Evolutionary conservation across 2,329 filamentous ascomycete species (phyloP), one percentile per base, ranked within the genome.

Genomic region (Hymenoscyphus fructigenus): DNA sequence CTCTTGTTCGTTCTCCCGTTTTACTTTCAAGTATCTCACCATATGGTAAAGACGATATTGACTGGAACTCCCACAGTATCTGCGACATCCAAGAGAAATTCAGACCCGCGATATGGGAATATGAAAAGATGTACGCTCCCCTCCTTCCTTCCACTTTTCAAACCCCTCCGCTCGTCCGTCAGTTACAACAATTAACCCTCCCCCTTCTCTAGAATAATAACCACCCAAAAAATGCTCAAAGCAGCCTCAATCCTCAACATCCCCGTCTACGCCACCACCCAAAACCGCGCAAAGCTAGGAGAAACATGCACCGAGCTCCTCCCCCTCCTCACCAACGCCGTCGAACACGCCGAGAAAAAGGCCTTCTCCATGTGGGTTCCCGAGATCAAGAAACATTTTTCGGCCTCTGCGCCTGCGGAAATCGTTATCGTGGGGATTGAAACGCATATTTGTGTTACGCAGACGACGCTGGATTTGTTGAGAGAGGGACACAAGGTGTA

Each of bases 21-120:
- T 17, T 44, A 5, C 5, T 28, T 32, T 15, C 20, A 32, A 2
- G 14, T 17, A 57, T n/a, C 12, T 7, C 3, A 7, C n/a, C 1
- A 32, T 17, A 7, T 32, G 26, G 10, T 5, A 56, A 26, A 50
- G 44, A 55, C 63, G 20, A 64, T 56, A 20, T 4, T 28, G n/a
- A 15, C 44, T 26, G 26, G 5, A 15, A 17, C 28, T n/a, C 23
- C 6, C 47, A 63, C 59, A 97, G 93, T 74, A 86, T 98, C 75
- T 98, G 94, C 80, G 94, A 98, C 75, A 83, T 98, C 68, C 94
- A 98, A 80, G 94, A 97, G 71, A 96, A 93, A 78, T 98, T 98
- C 79, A 86, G 92, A 67, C 82, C 83, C 9, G 89, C 88, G 63
- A 97, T 98, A 73, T 86, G 89, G 79, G 89, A 96, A 75, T 97